Evolutionary conservation across 768 basidiomycete species (phyloP).

Genomic region (Amanita rubescens): DNA sequence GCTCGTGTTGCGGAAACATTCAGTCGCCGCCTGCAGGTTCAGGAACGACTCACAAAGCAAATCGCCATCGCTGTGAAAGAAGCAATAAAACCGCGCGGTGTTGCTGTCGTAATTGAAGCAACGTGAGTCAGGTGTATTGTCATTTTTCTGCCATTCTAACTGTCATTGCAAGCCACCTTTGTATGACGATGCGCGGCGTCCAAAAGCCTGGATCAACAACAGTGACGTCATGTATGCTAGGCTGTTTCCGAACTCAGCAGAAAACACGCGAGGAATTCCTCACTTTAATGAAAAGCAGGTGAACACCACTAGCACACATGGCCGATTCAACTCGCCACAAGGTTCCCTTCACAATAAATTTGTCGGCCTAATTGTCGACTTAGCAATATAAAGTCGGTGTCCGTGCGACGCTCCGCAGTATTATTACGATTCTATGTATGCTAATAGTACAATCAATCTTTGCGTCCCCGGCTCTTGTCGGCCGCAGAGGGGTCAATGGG

Average conservation of each 20-base stretch:
- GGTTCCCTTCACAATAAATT: conserved; percentile 3
- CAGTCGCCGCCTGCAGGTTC: conserved; percentile 90
- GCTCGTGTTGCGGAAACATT: conserved; percentile 97
- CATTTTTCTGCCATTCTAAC: not conserved
- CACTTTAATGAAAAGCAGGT: conserved; percentile 61
- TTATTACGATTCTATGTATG: conserved; percentile 3
- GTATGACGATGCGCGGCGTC: conserved; percentile 99
- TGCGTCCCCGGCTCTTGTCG: conserved; percentile 51
- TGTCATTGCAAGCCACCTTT: conserved; percentile 64
- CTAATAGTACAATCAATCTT: conserved; percentile 32
- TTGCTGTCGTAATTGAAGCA: conserved; percentile 99
- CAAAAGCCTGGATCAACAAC: conserved; percentile 97
- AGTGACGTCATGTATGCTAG: conserved; percentile 96
- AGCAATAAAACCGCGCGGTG: conserved; percentile 94
- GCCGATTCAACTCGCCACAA: conserved; percentile 28
- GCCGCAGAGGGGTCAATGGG: conserved; percentile 56
- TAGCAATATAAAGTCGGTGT: not conserved
- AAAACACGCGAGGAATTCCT: conserved; percentile 98
- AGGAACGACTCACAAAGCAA: conserved; percentile 96
- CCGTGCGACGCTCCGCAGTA: not conserved
- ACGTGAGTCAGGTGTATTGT: conserved; percentile 48
- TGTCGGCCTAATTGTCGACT: conserved; percentile 1
- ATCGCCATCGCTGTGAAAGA: conserved; percentile 98
- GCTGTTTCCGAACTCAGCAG: conserved; percentile 96
- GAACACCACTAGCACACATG: conserved; percentile 1